phyloP scores from a whole-genome alignment of 2,329 filamentous ascomycete genomes.

The Westerdykella aurantiaca region DNA sequence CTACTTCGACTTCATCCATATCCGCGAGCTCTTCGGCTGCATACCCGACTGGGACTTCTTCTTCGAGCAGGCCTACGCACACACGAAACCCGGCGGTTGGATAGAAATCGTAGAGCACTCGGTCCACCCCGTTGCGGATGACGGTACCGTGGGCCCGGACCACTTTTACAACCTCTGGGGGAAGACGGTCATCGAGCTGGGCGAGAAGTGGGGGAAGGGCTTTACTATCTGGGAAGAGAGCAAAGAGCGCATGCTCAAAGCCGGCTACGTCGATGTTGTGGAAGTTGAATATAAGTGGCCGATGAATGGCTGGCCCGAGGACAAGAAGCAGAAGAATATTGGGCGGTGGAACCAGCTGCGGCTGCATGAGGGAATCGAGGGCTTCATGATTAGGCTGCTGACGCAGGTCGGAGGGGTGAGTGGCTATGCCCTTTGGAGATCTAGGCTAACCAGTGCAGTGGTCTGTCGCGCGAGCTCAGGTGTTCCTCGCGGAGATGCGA shows the following conservation, averaged over 20 bases:
- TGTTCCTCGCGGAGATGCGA: conserved; percentile 35
- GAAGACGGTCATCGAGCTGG: conserved; percentile 30
- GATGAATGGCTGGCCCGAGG: conserved; percentile 31
- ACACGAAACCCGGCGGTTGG: conserved; percentile 40
- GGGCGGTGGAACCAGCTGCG: conserved; percentile 35
- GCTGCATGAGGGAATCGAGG: conserved; percentile 34
- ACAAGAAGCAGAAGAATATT: conserved; percentile 31
- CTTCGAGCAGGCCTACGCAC: conserved; percentile 30
- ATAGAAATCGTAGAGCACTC: conserved; percentile 42
- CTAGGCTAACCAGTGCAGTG: conserved; percentile 14
- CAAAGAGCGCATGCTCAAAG: conserved; percentile 25
- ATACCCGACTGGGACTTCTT: conserved; percentile 45
- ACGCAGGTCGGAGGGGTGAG: conserved; percentile 32
- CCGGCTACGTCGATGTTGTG: conserved; percentile 33
- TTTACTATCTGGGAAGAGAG: conserved; percentile 34
- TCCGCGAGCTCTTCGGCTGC: conserved; percentile 43
- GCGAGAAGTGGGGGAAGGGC: conserved; percentile 34
- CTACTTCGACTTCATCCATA: conserved; percentile 43
- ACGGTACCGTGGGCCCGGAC: conserved; percentile 35
- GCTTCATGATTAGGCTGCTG: conserved; percentile 33
- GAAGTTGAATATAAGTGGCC: conserved; percentile 33
- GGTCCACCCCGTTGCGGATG: conserved; percentile 36
- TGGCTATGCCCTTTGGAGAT: background rate
- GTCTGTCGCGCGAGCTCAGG: conserved; percentile 30
- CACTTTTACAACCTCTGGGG: conserved; percentile 36